A percentile compares a stretch with the other conserved stretches of the same genome.
Evolutionary conservation across 2,329 filamentous ascomycete species (phyloP).

Genomic region (Esteya vermicola): DNA sequence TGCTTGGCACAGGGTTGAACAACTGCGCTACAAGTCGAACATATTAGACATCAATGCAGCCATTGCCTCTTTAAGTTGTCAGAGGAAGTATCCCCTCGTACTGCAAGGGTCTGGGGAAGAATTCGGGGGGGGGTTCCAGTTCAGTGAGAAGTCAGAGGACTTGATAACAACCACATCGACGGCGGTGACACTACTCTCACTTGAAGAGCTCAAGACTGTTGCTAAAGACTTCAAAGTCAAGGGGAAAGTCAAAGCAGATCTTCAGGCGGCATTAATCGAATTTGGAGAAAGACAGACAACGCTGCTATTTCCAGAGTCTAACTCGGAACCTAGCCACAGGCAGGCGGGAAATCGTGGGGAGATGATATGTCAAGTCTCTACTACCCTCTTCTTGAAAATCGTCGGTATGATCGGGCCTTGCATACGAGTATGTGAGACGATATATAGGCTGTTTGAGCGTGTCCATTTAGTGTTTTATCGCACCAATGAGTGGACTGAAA

Average conservation of each 20-base stretch:
- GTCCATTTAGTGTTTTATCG: conserved; percentile 94
- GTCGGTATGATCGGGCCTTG: conserved; percentile 66
- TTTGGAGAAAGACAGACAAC: conserved; percentile 63
- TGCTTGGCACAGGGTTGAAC: conserved; percentile 73
- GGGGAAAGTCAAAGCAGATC: conserved; percentile 75
- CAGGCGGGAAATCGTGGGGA: too few relatives aligned
- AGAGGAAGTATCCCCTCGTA: conserved; percentile 37
- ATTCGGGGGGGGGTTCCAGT: too few relatives aligned
- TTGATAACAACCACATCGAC: conserved; percentile 68
- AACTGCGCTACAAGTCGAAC: conserved; percentile 69
- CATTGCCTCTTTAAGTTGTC: conserved; percentile 47
- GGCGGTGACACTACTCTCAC: conserved; percentile 63
- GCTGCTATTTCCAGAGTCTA: conserved; percentile 22
- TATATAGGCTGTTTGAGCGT: conserved; percentile 75
- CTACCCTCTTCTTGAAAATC: conserved; percentile 27
- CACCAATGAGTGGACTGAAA: conserved; percentile 94
- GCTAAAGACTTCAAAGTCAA: conserved; percentile 78
- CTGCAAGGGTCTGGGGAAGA: not conserved
- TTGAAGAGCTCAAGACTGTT: conserved; percentile 75
- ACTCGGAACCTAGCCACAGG: too few relatives aligned
- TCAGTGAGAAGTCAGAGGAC: conserved; percentile 65
- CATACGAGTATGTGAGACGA: conserved; percentile 59
- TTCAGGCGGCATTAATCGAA: conserved; percentile 59
- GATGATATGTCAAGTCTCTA: conserved; percentile 31
- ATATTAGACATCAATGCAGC: conserved; percentile 59